Evolutionary conservation across 352 stramenopile species (phyloP), one percentile per base, ranked within the genome.

Genomic region (Detonula confervacea): DNA sequence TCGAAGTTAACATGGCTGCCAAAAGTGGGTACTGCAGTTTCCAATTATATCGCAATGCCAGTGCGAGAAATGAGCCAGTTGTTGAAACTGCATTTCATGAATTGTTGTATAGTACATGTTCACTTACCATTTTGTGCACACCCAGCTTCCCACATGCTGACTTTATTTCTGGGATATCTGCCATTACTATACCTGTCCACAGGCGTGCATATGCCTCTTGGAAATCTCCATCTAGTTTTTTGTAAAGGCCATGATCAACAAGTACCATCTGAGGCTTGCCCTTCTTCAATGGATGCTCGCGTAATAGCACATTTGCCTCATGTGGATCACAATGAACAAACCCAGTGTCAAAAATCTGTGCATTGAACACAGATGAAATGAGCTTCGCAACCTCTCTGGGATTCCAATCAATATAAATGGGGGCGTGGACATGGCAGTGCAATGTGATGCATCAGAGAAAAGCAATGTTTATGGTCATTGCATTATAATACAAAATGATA

Each of bases 241-340:
- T 93, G 66, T 99, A 99, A 2, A 99, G 85, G 18, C 97, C 97
- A 80, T 99, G 97, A 87, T 99, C 97, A 0, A 99, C 90, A 9
- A 99, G 84, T 42, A 99, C 96, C 25, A 99, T 88, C 88, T 98
- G 93, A 14, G 95, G 90, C 68, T 95, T 95, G 16, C 86, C 87
- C 30, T 74, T 83, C 51, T 89, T 87, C 0, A 46, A 16, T n/a
- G 69, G 76, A 25, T 86, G 76, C 7, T 78, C 75, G 57, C 88
- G 73, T 55, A 91, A 39, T 0, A 93, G 66, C 8, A 91, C 82
- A 83, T 99, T 99, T 20, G 95, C 96, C 22, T 96, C 91, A 81
- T 99, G 97, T 20, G 97, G 97, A 77, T 99, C 97, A 73, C 95
- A 98, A 84, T 99, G 96, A 18, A 98, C 95, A 76, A 97, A 97